Conservation (phyloP, 495 filamentous ascomycete species). For the Neurospora intermedia region DNA sequence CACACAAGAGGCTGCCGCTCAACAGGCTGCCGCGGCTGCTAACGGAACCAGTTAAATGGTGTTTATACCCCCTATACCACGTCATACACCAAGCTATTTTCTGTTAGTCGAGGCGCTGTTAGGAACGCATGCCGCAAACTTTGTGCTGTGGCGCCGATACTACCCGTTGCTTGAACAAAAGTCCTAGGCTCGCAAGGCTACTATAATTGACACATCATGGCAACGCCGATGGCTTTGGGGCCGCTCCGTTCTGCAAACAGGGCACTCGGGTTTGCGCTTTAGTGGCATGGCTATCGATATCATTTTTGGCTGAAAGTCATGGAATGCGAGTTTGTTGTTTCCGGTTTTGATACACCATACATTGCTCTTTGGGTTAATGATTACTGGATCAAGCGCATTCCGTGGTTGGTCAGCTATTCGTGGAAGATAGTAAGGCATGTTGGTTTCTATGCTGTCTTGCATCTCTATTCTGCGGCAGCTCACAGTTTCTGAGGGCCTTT, state of each 20-base stretch:
- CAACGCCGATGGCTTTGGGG: background rate
- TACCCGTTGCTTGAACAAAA: background rate
- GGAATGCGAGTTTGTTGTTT: background rate
- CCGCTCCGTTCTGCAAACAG: background rate
- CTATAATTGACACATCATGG: background rate
- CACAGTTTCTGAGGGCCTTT: background rate
- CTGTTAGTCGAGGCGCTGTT: background rate
- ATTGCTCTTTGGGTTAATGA: background rate
- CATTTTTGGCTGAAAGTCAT: background rate
- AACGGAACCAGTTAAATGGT: constrained; percentile 21
- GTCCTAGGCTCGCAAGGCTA: background rate
- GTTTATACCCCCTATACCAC: background rate
- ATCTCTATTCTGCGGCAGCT: background rate
- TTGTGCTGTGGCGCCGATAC: background rate
- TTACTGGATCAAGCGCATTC: background rate
- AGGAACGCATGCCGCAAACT: background rate
- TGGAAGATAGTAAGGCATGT: background rate
- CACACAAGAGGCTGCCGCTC: constrained; percentile 28
- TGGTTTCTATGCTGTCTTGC: background rate
- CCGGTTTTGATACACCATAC: background rate
- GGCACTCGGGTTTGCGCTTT: background rate
- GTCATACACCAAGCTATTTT: background rate
- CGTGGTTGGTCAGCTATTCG: background rate
- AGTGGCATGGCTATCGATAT: background rate
- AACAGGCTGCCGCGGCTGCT: constrained; percentile 13